A percentile compares a stretch with the other conserved stretches of the same genome.
Evolutionary conservation across 129 eudicot species (phyloP).

Genomic region (Heracleum sosnowskyi): DNA sequence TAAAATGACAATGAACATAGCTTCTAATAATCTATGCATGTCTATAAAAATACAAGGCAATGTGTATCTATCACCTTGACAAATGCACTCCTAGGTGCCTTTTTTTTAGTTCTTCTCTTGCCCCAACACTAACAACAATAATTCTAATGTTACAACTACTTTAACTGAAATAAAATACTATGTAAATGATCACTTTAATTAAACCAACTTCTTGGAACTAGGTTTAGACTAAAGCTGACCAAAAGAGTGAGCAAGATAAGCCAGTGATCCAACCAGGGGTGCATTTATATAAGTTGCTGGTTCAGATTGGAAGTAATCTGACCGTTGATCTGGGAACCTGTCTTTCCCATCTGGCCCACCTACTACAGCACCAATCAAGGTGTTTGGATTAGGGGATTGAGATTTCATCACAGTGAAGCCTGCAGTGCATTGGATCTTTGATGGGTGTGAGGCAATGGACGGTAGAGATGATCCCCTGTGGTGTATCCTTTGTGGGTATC

Average conservation of each 20-base stretch:
- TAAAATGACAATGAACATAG: background rate
- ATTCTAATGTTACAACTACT: background rate
- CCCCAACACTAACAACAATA: constrained; percentile 3
- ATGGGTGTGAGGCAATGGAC: constrained; percentile 62
- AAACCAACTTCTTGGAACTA: background rate
- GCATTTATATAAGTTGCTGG: constrained; percentile 95
- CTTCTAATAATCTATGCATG: background rate
- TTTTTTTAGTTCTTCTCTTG: constrained; percentile 8
- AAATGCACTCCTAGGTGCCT: constrained; percentile 7
- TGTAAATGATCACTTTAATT: background rate
- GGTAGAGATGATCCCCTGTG: constrained; percentile 98
- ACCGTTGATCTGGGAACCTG: constrained; percentile 73
- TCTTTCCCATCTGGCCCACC: constrained; percentile 95
- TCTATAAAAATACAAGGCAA: too few relatives aligned
- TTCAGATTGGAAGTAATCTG: constrained; percentile 92
- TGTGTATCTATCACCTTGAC: constrained; percentile 6
- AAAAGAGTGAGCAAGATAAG: constrained; percentile 91
- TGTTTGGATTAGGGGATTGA: constrained; percentile 73
- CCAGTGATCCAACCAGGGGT: constrained; percentile 87
- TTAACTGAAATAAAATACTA: background rate
- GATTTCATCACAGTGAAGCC: constrained; percentile 72
- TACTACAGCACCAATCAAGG: constrained; percentile 66
- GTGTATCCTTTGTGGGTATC: constrained; percentile 86
- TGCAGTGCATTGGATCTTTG: constrained; percentile 67
- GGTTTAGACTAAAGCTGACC: constrained; percentile 52